Evolutionary conservation across 2,329 filamentous ascomycete species (phyloP).

Genomic region (Aureobasidium sp.): DNA sequence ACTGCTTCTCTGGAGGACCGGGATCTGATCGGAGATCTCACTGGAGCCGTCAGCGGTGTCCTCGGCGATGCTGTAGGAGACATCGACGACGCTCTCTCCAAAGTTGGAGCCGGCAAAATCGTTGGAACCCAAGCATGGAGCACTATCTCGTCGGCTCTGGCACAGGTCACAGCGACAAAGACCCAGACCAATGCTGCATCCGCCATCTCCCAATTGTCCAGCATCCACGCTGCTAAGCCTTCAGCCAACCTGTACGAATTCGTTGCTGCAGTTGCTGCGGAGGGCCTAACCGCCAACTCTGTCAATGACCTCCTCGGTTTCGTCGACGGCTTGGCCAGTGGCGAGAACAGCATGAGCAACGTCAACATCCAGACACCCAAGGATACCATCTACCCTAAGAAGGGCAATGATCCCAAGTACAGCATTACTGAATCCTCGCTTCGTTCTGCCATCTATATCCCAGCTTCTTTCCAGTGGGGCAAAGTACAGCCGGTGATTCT

Average conservation of each 20-base stretch:
- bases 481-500: slow-evolving; percentile 44
- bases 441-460: slow-evolving; percentile 48
- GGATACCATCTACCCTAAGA: slow-evolving; percentile 33
- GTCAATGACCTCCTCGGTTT: slow-evolving; percentile 23
- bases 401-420: slow-evolving; percentile 42
- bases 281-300: slow-evolving; percentile 21
- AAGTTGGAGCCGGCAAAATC: not conserved
- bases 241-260: slow-evolving; percentile 25
- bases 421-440: slow-evolving; percentile 40
- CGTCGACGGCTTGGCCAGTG: slow-evolving; percentile 21
- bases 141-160: slow-evolving; percentile 17
- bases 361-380: slow-evolving; percentile 23
- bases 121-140: not conserved
- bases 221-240: slow-evolving; percentile 19
- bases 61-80: slow-evolving; percentile 2
- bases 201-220: slow-evolving; percentile 18
- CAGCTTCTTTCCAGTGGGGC: slow-evolving; percentile 42
- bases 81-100: slow-evolving; percentile 12
- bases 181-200: slow-evolving; percentile 23
- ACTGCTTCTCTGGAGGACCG: slow-evolving; percentile 15
- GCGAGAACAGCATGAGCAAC: slow-evolving; percentile 25
- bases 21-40: slow-evolving; percentile 15
- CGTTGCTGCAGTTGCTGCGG: slow-evolving; percentile 22
- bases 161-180: slow-evolving; percentile 22
- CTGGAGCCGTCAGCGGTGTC: not conserved